phyloP scores from a whole-genome alignment of 139 green algal species.

The Volvox africanus region DNA sequence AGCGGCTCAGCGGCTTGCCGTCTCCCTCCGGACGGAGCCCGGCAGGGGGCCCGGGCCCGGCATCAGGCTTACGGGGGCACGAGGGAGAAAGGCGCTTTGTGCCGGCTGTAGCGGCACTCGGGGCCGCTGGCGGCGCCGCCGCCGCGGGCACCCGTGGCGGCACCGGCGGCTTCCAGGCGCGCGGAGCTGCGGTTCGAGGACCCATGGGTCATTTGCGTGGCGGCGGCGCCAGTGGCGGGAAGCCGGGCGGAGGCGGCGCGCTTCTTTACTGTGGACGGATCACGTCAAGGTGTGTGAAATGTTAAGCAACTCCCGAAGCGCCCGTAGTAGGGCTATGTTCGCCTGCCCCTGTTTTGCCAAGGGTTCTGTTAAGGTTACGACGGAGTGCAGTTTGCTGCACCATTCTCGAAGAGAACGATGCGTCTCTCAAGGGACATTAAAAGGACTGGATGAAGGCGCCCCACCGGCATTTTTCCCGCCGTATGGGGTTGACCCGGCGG shows the following conservation, averaged over 20 bases:
- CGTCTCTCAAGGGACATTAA: too few species aligned
- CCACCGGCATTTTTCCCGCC: too few species aligned
- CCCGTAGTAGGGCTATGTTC: too few species aligned
- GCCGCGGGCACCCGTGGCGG: background rate
- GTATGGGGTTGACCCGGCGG: too few species aligned
- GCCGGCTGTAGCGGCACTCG: background rate
- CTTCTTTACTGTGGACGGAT: conserved; percentile 59
- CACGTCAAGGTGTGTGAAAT: conserved; percentile 39
- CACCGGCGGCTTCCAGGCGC: background rate
- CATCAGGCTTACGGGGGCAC: background rate
- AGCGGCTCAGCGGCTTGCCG: conserved; percentile 40
- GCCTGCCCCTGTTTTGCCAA: too few species aligned
- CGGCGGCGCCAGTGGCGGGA: background rate
- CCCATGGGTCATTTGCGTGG: background rate
- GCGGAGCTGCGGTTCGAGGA: background rate
- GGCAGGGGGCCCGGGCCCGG: background rate
- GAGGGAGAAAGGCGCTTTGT: background rate
- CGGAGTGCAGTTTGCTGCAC: too few species aligned
- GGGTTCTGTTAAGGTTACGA: too few species aligned
- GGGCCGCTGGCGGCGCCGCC: background rate
- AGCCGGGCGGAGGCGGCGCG: background rate
- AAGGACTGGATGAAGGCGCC: too few species aligned
- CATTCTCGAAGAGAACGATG: too few species aligned
- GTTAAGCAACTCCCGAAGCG: too few species aligned
- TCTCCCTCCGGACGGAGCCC: background rate